phyloP scores from a whole-genome alignment of 306 rosid species.

The Erythrophleum fordii region DNA sequence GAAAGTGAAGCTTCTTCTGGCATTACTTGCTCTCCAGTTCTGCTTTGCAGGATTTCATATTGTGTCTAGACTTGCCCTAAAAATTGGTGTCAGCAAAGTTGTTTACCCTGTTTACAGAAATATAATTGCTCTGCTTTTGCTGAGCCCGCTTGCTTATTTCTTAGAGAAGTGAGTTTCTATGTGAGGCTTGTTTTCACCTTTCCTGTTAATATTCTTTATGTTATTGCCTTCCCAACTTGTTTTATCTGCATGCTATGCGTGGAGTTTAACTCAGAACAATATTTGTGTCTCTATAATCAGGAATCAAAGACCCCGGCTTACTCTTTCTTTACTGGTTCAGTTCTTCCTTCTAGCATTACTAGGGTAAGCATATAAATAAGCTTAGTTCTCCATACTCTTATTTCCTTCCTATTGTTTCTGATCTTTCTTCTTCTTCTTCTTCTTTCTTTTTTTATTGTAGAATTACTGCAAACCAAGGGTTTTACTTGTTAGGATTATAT shows the following conservation, averaged over 20 bases:
- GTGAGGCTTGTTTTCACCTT: neutral
- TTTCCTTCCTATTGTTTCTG: constrained; percentile 22
- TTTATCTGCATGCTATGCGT: neutral
- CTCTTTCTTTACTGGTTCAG: constrained; percentile 61
- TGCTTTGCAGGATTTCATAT: constrained; percentile 83
- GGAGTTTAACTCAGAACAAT: constrained; percentile 15
- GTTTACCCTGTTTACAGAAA: constrained; percentile 74
- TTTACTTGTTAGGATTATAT: constrained; percentile 70
- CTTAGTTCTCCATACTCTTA: constrained; percentile 1
- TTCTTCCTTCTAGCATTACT: constrained; percentile 71
- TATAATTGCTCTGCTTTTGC: constrained; percentile 60
- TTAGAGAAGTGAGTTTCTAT: constrained; percentile 64
- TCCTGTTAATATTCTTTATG: constrained; percentile 12
- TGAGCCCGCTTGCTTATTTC: constrained; percentile 66
- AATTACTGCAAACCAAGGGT: constrained; percentile 79
- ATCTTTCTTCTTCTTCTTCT: too few species aligned
- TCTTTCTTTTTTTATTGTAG: constrained; percentile 28
- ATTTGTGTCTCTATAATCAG: constrained; percentile 40
- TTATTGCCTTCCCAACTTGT: constrained; percentile 5
- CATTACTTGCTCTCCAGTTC: constrained; percentile 59
- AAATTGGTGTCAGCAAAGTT: constrained; percentile 76
- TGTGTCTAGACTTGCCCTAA: constrained; percentile 74
- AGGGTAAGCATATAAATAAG: constrained; percentile 56
- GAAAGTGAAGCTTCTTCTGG: constrained; percentile 63
- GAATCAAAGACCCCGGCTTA: constrained; percentile 73